phyloP scores from a whole-genome alignment of 371 early-diverging fungal species.

The Lichtheimia hyalospora region DNA sequence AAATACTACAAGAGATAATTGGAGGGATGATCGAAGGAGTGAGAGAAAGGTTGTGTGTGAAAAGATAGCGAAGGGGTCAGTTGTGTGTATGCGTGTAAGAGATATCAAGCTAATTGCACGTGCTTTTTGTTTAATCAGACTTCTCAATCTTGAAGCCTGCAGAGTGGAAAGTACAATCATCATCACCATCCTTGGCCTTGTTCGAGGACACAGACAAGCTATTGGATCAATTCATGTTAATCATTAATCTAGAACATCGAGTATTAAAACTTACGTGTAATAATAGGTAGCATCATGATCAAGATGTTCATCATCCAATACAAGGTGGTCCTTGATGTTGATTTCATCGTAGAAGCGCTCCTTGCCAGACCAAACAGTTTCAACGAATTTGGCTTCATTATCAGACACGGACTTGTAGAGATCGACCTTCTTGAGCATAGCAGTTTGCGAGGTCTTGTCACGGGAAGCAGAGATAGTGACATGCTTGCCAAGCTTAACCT shows the following conservation, averaged over 20 bases:
- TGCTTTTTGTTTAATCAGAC: no score
- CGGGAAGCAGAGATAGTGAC: conserved; percentile 31
- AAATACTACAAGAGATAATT: background rate
- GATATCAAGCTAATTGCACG: no score
- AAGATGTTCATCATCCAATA: conserved; percentile 21
- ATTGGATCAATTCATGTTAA: background rate
- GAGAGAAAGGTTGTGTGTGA: background rate
- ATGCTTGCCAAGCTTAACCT: conserved; percentile 28
- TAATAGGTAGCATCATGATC: conserved; percentile 13
- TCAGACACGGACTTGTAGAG: conserved; percentile 39
- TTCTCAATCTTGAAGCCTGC: conserved; percentile 13
- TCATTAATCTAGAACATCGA: no score
- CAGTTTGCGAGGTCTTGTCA: conserved; percentile 41
- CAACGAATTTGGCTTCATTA: conserved; percentile 12
- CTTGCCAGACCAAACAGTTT: conserved; percentile 31
- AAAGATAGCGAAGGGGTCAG: no score
- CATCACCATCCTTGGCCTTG: conserved; percentile 5
- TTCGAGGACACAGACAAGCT: conserved; percentile 7
- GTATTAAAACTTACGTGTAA: conserved; percentile 2
- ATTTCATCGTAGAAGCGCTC: conserved; percentile 32
- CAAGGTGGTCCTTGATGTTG: conserved; percentile 43
- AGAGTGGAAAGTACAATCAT: conserved; percentile 17
- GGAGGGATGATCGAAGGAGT: conserved; percentile 1
- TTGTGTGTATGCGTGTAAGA: no score
- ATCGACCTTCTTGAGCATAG: conserved; percentile 30